Percentiles rank a stretch among this genome's conserved stretches.
Evolutionary conservation across 2,329 filamentous ascomycete genomes (phyloP).

Genomic region (Chaetothyriales sp.): DNA sequence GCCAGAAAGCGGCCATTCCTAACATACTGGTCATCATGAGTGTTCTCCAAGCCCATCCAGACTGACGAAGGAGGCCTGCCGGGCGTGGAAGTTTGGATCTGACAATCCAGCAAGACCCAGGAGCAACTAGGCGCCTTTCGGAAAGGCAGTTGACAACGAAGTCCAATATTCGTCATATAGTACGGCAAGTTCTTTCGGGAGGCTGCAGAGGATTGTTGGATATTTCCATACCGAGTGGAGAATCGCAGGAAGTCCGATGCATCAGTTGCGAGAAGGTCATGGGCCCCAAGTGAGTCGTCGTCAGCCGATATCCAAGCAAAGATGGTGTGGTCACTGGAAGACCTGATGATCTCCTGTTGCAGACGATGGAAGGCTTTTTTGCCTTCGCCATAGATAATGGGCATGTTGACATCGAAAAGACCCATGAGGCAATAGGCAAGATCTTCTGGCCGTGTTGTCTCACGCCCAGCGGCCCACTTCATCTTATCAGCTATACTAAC

Average conservation of each 20-base stretch:
- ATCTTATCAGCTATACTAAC: conserved; percentile 6
- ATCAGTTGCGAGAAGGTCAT: not conserved
- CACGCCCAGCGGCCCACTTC: conserved; percentile 18
- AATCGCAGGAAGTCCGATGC: not conserved
- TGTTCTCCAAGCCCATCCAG: not conserved
- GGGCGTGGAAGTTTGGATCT: not conserved
- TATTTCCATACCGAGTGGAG: not conserved
- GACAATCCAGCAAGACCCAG: not conserved
- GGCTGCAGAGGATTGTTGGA: not conserved
- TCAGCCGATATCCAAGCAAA: conserved; percentile 8
- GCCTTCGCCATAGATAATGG: conserved; percentile 20
- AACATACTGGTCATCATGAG: not conserved
- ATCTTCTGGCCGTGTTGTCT: conserved; percentile 17
- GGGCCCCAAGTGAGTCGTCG: not conserved
- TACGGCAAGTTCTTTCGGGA: not conserved
- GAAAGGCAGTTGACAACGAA: not conserved
- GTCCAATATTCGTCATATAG: not conserved
- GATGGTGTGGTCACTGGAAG: conserved; percentile 15
- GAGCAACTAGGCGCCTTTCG: not conserved
- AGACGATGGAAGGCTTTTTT: conserved; percentile 17
- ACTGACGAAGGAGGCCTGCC: not conserved
- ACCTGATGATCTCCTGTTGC: conserved; percentile 20
- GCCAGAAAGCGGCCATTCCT: not conserved
- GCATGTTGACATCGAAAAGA: conserved; percentile 19
- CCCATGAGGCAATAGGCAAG: conserved; percentile 20